Percentiles rank a stretch among this genome's conserved stretches.
These are phyloP conservation scores for Naganishia vishniacii DNA, from an alignment of 768 basidiomycete genomes.

Conservation along the genomic window DNA sequence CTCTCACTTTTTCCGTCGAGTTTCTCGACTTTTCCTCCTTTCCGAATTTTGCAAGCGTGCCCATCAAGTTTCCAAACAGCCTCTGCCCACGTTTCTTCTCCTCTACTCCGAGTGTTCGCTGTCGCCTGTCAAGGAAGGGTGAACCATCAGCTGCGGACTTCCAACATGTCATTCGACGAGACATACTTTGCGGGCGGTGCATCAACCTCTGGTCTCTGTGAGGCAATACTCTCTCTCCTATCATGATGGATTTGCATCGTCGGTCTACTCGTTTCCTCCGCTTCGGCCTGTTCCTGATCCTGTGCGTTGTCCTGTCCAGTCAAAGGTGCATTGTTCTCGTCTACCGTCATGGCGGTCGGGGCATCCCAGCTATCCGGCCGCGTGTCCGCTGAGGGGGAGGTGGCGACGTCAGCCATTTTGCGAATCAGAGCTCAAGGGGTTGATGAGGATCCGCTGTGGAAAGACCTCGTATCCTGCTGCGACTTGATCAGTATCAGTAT, in stretches of 20 bases:
- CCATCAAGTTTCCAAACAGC: slow-evolving; percentile 46
- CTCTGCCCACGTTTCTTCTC: slow-evolving; percentile 44
- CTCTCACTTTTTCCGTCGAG: slow-evolving; percentile 39
- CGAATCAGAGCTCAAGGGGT: too few relatives aligned
- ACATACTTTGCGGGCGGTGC: slow-evolving; percentile 14
- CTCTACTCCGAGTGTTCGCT: slow-evolving; percentile 37
- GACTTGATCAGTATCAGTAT: too few relatives aligned
- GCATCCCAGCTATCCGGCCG: slow-evolving; percentile 1
- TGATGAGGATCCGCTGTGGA: background rate
- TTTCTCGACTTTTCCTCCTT: slow-evolving; percentile 44
- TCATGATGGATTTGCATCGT: slow-evolving; percentile 16
- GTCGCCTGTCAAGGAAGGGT: slow-evolving; percentile 30
- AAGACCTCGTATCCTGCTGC: too few relatives aligned
- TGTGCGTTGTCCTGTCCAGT: background rate
- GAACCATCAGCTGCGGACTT: too few relatives aligned
- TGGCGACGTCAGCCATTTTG: slow-evolving; percentile 13
- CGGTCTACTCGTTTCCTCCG: background rate
- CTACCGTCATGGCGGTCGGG: background rate
- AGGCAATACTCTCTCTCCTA: slow-evolving; percentile 6
- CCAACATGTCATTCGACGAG: too few relatives aligned
- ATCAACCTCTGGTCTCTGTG: slow-evolving; percentile 3
- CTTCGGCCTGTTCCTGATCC: background rate
- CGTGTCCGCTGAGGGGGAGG: background rate
- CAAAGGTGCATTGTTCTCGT: background rate
- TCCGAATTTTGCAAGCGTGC: slow-evolving; percentile 45